Evolutionary conservation across 257 asterid species (phyloP).

Genomic region (Nicotiana benthamiana): DNA sequence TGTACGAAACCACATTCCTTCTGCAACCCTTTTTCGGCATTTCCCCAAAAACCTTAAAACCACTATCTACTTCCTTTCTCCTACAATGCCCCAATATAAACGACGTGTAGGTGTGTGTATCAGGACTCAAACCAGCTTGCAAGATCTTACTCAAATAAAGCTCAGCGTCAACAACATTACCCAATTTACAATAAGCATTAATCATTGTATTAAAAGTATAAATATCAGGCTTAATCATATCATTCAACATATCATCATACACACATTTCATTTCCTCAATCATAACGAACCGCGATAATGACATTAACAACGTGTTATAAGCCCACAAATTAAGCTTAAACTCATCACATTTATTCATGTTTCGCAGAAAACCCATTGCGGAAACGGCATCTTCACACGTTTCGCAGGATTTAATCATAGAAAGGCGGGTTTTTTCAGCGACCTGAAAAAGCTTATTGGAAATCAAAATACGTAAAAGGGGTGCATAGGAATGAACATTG

Average conservation of each 20-base stretch:
- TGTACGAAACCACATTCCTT: constrained; percentile 64
- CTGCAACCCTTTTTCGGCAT: constrained; percentile 52
- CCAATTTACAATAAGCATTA: constrained; percentile 60
- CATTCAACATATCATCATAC: constrained; percentile 52
- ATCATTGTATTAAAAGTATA: constrained; percentile 69
- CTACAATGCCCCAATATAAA: constrained; percentile 70
- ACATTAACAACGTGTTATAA: constrained; percentile 55
- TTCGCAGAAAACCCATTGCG: constrained; percentile 27
- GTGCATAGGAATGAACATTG: constrained; percentile 30
- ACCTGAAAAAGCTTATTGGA: constrained; percentile 29
- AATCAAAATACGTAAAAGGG: constrained; percentile 40
- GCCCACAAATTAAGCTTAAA: constrained; percentile 41
- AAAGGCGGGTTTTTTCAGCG: constrained; percentile 36
- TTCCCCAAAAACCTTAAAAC: constrained; percentile 30
- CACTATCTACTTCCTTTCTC: constrained; percentile 49
- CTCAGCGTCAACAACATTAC: constrained; percentile 49
- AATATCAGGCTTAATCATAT: constrained; percentile 52
- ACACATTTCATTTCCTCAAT: constrained; percentile 50
- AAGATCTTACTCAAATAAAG: constrained; percentile 43
- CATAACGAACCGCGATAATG: constrained; percentile 43
- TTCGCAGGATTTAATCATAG: constrained; percentile 47
- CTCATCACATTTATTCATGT: constrained; percentile 29
- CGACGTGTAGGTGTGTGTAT: constrained; percentile 64
- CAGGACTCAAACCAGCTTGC: constrained; percentile 58
- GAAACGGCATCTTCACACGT: constrained; percentile 29